Conservation (phyloP, 2,329 filamentous ascomycete species). For the Coleophoma crateriformis region DNA sequence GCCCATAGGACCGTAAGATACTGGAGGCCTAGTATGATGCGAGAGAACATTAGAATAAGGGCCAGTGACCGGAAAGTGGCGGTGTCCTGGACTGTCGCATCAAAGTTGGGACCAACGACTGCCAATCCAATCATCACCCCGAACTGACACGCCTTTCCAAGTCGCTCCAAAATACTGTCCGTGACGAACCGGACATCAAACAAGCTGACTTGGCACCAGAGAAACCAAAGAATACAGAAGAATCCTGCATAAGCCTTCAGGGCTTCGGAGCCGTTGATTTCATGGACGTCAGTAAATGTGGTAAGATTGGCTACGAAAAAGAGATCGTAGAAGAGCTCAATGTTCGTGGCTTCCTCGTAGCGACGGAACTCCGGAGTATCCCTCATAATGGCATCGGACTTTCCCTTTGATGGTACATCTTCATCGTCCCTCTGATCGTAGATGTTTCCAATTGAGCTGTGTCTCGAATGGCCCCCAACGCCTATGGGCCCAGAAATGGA, state of each 20-base stretch:
- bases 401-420: not conserved
- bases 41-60: slow-evolving; percentile 28
- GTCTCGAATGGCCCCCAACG: not conserved
- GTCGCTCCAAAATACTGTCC: slow-evolving; percentile 48
- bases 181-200: slow-evolving; percentile 53
- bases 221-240: slow-evolving; percentile 47
- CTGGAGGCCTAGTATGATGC: slow-evolving; percentile 27
- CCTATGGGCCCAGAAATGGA: not conserved
- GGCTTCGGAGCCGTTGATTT: slow-evolving; percentile 40
- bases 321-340: slow-evolving; percentile 52
- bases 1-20: slow-evolving; percentile 16
- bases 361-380: slow-evolving; percentile 2
- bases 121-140: slow-evolving; percentile 44
- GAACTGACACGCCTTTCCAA: slow-evolving; percentile 47
- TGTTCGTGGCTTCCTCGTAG: slow-evolving; percentile 2
- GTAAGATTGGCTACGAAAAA: slow-evolving; percentile 57
- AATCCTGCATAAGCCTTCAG: slow-evolving; percentile 47
- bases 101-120: slow-evolving; percentile 40
- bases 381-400: not conserved
- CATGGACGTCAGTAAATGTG: slow-evolving; percentile 47
- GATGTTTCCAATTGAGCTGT: not conserved
- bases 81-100: slow-evolving; percentile 8
- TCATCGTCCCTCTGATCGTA: not conserved
- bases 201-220: slow-evolving; percentile 52
- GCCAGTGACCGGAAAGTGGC: slow-evolving; percentile 20